A percentile compares a stretch with the other conserved stretches of the same genome.
These are phyloP conservation scores for Apiospora kogelbergensis DNA, from an alignment of 2,329 filamentous ascomycete species.

Conservation along the genomic window DNA sequence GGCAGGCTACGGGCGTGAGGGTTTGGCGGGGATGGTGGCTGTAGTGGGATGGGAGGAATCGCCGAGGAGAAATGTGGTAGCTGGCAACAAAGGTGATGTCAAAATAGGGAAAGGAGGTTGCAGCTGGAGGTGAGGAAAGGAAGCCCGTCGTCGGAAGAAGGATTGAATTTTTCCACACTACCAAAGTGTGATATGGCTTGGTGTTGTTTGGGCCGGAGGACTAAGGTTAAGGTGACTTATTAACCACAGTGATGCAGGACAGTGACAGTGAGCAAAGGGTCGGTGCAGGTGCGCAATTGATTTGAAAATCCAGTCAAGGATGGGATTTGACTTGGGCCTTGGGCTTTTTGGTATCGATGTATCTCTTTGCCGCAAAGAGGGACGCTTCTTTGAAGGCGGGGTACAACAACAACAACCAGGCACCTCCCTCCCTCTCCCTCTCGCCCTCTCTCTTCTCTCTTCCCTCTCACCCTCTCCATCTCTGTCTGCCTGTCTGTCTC, in stretches of 20 bases:
- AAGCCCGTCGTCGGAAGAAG: constrained; percentile 5
- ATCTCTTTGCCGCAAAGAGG: no score
- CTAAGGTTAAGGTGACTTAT: constrained; percentile 2
- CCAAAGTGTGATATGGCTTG: constrained; percentile 8
- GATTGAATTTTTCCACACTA: constrained; percentile 2
- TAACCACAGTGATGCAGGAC: neutral
- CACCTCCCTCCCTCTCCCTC: neutral
- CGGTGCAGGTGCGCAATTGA: neutral
- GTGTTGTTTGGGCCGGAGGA: constrained; percentile 3
- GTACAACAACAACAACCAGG: neutral
- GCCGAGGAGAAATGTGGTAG: neutral
- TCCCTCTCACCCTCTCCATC: neutral
- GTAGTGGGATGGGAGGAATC: constrained; percentile 9
- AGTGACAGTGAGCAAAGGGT: neutral
- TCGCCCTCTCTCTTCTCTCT: no score
- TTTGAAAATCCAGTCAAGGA: neutral
- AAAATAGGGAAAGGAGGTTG: constrained; percentile 8
- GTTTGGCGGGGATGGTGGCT: constrained; percentile 15
- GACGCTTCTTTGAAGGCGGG: neutral
- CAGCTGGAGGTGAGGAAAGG: neutral
- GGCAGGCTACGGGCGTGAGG: constrained; percentile 16
- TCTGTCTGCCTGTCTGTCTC: neutral
- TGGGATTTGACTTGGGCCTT: constrained; percentile 1
- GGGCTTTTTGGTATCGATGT: neutral
- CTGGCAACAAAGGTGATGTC: constrained; percentile 1